Conservation (phyloP, 495 filamentous ascomycete species). For the Viridothelium virens region DNA sequence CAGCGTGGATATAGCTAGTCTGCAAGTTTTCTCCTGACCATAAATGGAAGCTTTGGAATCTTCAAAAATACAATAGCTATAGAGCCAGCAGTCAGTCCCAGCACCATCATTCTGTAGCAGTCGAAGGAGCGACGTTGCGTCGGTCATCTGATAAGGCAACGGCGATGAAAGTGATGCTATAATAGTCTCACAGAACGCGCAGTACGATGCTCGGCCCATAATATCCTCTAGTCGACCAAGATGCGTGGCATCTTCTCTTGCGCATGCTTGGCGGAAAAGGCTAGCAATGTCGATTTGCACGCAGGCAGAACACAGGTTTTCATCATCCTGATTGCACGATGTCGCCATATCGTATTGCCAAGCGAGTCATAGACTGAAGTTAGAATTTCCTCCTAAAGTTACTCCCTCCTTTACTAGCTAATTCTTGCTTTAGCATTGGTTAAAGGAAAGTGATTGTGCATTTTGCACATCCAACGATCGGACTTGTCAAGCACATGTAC, state of each 20-base stretch:
- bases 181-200: background rate
- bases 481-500: background rate
- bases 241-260: background rate
- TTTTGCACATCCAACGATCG: background rate
- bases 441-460: background rate
- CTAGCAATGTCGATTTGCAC: background rate
- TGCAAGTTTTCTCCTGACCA: background rate
- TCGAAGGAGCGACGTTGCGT: background rate
- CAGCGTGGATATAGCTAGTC: background rate
- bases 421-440: background rate
- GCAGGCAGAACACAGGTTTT: background rate
- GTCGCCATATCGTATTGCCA: background rate
- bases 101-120: background rate
- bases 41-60: background rate
- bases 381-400: background rate
- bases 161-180: background rate
- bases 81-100: background rate
- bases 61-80: constrained; percentile 1
- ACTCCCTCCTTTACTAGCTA: background rate
- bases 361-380: background rate
- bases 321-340: background rate
- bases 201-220: background rate
- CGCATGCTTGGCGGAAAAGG: background rate
- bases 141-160: background rate
- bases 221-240: background rate